phyloP scores from a whole-genome alignment of 140 eudicot genomes.

The Oenanthe javanica region DNA sequence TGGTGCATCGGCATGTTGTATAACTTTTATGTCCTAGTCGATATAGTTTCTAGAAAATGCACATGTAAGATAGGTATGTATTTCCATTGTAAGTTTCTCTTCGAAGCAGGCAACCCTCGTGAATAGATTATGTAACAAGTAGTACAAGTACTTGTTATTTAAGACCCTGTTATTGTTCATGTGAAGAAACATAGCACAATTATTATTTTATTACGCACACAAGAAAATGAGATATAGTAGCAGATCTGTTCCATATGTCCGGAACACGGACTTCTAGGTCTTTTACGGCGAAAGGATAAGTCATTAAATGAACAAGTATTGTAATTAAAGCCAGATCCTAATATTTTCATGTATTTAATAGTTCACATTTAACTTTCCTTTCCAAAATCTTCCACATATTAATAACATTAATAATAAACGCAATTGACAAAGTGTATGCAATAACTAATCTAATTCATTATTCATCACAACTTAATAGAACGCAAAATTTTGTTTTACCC shows the following conservation, averaged over 20 bases:
- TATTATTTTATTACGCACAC: background rate
- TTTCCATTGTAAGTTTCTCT: background rate
- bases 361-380: no score
- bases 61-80: background rate
- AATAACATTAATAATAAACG: no score
- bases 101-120: background rate
- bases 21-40: background rate
- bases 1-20: background rate
- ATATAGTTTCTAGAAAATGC: background rate
- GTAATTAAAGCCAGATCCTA: no score
- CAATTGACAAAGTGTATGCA: no score
- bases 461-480: background rate
- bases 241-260: background rate
- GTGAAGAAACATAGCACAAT: background rate
- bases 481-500: no score
- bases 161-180: background rate
- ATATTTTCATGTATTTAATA: no score
- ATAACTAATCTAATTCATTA: no score
- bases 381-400: no score
- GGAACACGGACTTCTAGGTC: background rate
- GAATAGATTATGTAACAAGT: background rate
- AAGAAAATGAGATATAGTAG: background rate
- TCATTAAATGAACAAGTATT: no score
- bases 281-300: no score
- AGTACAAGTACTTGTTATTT: background rate